A percentile compares a stretch with the other conserved stretches of the same genome.
phyloP scores from a whole-genome alignment of 345 rosid species.

The Gossypium stocksii region DNA sequence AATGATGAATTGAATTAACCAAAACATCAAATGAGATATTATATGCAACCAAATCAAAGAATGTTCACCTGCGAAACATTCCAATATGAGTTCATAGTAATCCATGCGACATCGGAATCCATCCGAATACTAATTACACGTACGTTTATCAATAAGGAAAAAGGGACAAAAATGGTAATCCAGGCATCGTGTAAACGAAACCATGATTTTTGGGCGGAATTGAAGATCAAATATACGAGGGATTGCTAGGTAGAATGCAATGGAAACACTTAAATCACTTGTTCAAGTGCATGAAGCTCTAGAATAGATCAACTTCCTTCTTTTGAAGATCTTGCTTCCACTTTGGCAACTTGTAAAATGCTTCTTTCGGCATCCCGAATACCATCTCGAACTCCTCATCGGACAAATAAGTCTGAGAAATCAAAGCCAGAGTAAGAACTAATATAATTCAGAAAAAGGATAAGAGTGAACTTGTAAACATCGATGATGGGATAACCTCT shows the following conservation, averaged over 20 bases:
- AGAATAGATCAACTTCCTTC: slow-evolving; percentile 80
- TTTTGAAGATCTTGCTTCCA: slow-evolving; percentile 97
- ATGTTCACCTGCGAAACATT: slow-evolving; percentile 12
- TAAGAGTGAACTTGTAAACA: neutral
- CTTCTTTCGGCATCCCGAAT: slow-evolving; percentile 71
- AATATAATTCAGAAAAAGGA: neutral
- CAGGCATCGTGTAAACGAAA: slow-evolving; percentile 9
- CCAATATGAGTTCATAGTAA: neutral
- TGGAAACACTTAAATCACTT: slow-evolving; percentile 18
- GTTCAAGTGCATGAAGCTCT: slow-evolving; percentile 19
- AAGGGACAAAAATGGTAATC: slow-evolving; percentile 22
- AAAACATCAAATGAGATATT: slow-evolving; percentile 23
- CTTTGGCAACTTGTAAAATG: slow-evolving; percentile 72
- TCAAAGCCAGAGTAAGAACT: neutral
- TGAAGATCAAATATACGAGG: slow-evolving; percentile 5
- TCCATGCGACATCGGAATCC: slow-evolving; percentile 35
- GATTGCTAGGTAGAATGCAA: slow-evolving; percentile 14
- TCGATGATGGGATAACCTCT: slow-evolving; percentile 55
- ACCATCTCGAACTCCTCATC: slow-evolving; percentile 71
- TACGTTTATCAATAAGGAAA: slow-evolving; percentile 14
- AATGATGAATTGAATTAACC: slow-evolving; percentile 12
- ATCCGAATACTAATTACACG: slow-evolving; percentile 19
- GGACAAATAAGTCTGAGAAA: slow-evolving; percentile 62
- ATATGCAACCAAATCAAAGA: slow-evolving; percentile 31
- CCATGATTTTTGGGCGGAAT: neutral